These are phyloP conservation scores for Phytophthora pisi DNA, from an alignment of 352 stramenopile genomes.

Conservation along the genomic window DNA sequence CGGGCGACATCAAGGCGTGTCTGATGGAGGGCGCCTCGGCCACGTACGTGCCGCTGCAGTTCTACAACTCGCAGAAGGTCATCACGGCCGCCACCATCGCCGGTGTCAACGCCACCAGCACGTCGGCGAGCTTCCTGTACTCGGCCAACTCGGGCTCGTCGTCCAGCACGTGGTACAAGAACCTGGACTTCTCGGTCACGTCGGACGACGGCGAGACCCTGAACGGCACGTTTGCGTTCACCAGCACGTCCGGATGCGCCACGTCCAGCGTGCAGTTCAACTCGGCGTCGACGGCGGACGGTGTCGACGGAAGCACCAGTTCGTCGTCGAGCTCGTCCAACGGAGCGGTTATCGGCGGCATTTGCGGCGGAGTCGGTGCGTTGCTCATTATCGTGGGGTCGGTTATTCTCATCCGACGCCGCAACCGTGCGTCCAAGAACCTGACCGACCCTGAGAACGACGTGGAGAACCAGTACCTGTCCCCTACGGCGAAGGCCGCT, in stretches of 20 bases:
- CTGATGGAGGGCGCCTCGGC: conserved; percentile 82
- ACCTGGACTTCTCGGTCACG: conserved; percentile 62
- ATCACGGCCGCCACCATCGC: conserved; percentile 70
- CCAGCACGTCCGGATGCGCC: conserved; percentile 53
- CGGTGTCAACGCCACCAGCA: conserved; percentile 50
- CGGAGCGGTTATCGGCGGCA: conserved; percentile 44
- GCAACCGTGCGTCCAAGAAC: conserved; percentile 44
- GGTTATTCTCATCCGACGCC: conserved; percentile 70
- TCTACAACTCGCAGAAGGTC: conserved; percentile 81
- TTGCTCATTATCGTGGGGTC: conserved; percentile 73
- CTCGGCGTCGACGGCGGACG: conserved; percentile 53
- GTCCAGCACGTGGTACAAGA: conserved; percentile 63
- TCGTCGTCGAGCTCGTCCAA: conserved; percentile 25
- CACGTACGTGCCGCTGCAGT: conserved; percentile 84
- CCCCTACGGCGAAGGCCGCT: conserved; percentile 55
- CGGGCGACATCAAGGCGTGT: conserved; percentile 80
- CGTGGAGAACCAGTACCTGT: conserved; percentile 65
- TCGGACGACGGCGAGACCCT: conserved; percentile 61
- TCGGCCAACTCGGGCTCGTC: conserved; percentile 56
- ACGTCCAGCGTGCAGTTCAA: conserved; percentile 76
- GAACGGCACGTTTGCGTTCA: conserved; percentile 67
- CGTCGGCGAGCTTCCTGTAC: conserved; percentile 65
- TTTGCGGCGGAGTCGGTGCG: conserved; percentile 45
- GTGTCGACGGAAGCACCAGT: conserved; percentile 38
- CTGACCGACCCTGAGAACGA: conserved; percentile 47